A percentile compares a stretch with the other conserved stretches of the same genome.
phyloP scores from a whole-genome alignment of 139 green algal species.

The Pleodorina starrii region DNA sequence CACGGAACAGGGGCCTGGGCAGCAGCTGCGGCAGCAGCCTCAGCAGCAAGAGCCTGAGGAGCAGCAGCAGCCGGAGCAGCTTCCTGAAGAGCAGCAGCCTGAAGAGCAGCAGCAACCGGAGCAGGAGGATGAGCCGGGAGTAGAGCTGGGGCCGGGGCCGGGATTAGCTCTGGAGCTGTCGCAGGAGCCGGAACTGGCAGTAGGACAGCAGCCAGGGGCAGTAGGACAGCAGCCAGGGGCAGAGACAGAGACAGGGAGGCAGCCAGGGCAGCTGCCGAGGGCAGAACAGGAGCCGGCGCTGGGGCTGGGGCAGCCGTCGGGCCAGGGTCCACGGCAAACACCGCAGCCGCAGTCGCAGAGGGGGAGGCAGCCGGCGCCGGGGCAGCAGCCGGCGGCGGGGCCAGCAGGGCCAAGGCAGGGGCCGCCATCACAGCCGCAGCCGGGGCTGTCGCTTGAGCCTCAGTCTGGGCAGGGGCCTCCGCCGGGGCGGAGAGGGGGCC shows the following conservation, averaged over 20 bases:
- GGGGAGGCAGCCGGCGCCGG: too few species aligned
- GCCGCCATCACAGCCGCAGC: background rate
- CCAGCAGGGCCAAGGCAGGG: background rate
- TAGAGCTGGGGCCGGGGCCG: background rate
- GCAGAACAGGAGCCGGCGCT: background rate
- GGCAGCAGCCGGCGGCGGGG: too few species aligned
- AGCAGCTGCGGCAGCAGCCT: background rate
- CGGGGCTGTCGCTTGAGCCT: background rate
- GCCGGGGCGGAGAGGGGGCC: too few species aligned
- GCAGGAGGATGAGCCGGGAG: background rate
- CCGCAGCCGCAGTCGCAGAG: background rate
- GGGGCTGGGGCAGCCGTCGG: background rate
- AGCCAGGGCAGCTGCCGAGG: background rate
- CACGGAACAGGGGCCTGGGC: background rate
- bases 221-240: background rate
- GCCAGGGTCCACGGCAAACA: background rate
- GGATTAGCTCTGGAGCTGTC: background rate
- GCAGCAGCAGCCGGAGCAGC: background rate
- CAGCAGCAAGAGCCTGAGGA: background rate
- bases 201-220: background rate
- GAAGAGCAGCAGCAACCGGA: background rate
- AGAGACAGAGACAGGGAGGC: too few species aligned
- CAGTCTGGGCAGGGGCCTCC: background rate
- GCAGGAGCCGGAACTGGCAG: background rate
- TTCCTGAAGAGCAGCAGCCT: background rate